Evolutionary conservation across 768 basidiomycete species (phyloP).

Genomic region (Pisolithus tinctorius): DNA sequence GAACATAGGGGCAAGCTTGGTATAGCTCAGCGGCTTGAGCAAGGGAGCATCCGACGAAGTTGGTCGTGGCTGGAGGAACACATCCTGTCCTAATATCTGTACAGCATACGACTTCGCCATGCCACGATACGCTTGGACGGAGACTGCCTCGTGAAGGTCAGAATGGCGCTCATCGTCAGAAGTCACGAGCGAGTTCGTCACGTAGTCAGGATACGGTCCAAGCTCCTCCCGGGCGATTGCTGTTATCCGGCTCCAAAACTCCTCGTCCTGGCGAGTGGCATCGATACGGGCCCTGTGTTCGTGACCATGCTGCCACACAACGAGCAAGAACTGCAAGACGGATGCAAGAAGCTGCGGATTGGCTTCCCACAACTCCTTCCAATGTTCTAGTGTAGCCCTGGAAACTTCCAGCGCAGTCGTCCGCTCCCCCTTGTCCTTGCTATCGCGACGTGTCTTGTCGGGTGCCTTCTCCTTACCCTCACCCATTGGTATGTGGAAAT

Average conservation of each 20-base stretch:
- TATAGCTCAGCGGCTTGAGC: conserved; percentile 55
- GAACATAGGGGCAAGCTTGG: conserved; percentile 49
- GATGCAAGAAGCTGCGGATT: conserved; percentile 73
- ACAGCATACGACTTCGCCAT: conserved; percentile 70
- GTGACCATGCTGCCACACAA: conserved; percentile 74
- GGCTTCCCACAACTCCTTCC: conserved; percentile 70
- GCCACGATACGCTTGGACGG: conserved; percentile 60
- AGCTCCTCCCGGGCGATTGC: conserved; percentile 61
- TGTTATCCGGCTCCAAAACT: conserved; percentile 68
- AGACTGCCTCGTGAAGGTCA: conserved; percentile 55
- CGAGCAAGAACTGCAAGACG: conserved; percentile 67
- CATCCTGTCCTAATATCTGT: conserved; percentile 68
- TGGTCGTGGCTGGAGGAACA: conserved; percentile 50
- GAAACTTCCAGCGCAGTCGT: conserved; percentile 65
- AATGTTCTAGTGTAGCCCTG: conserved; percentile 54
- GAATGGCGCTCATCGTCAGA: conserved; percentile 36
- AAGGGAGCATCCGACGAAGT: conserved; percentile 29
- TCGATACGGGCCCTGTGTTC: conserved; percentile 63
- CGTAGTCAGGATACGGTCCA: conserved; percentile 67
- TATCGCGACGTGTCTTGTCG: conserved; percentile 6
- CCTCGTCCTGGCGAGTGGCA: conserved; percentile 44
- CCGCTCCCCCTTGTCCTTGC: conserved; percentile 26
- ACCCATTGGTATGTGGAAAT: conserved; percentile 45
- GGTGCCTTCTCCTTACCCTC: conserved; percentile 31
- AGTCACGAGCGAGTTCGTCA: conserved; percentile 40